Evolutionary conservation across 345 rosid genomes (phyloP), one percentile per base, ranked within the genome.

Genomic region (Noccaea bulbosa): DNA sequence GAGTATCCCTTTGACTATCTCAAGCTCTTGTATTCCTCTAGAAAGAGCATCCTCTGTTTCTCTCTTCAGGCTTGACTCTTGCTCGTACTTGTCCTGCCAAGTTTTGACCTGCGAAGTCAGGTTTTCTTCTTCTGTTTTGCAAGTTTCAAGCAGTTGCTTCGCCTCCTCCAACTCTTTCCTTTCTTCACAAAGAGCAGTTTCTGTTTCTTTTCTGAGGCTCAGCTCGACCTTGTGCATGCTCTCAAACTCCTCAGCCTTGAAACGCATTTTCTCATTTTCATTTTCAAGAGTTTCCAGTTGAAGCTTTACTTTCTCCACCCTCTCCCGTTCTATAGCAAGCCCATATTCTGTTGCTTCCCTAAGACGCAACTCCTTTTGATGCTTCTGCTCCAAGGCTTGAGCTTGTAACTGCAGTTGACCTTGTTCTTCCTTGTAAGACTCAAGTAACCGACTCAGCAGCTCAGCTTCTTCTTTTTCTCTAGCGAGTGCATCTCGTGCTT

Each of bases 261-360:
- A 10, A 38, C 41, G 48, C 68, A 59, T 50, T 11, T 30, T 11
- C 35, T 40, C 53, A 15, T 17, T 22, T 51, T 67, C 62, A 8
- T 41, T 14, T 34, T 40, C 48, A 6, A 58, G 41, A 33, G 9
- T 20, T 20, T 34, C 34, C 17, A 78, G 3, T 38, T 5, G 65
- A 41, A 53, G 52, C 80, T 20, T 66, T 81, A 52, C 67, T 62
- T 67, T 80, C 69, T 50, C 66, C 44, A 56, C 22, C 41, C 6
- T 43, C 5, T 41, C 56, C 33, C 8, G 7, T 51, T 74, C 73
- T 11, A 14, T 8, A 17, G 34, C 55, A 34, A 74, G 47, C 10
- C 27, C 12, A 30, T 0, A 2, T 43, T 67, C 62, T 9, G 68
- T 24, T 14, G 43, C 55, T 74, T 8, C 11, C 62, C 73, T 60